These are phyloP conservation scores for Rhizomucor miehei DNA, from an alignment of 371 early-diverging fungal genomes.

Conservation along the genomic window DNA sequence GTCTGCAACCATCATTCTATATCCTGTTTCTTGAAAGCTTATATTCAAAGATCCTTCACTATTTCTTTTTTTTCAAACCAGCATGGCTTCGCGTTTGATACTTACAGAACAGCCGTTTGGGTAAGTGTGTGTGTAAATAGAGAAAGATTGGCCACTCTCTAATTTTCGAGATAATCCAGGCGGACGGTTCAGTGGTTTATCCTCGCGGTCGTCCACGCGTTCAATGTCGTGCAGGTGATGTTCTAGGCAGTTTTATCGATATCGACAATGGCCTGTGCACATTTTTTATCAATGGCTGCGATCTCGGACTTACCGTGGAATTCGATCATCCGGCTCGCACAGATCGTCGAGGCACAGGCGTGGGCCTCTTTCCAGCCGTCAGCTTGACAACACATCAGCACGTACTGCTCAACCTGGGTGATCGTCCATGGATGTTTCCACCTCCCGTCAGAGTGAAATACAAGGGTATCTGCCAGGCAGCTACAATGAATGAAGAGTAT, in stretches of 20 bases:
- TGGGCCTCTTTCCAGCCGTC: constrained; percentile 46
- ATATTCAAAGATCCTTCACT: neutral
- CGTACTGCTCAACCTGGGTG: constrained; percentile 41
- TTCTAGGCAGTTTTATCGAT: constrained; percentile 45
- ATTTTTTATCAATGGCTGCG: constrained; percentile 43
- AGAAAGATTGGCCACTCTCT: no score
- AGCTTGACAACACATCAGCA: constrained; percentile 48
- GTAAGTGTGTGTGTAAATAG: constrained; percentile 11
- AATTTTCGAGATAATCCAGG: constrained; percentile 19
- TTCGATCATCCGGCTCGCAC: constrained; percentile 34
- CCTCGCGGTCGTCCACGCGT: constrained; percentile 27
- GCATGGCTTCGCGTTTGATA: constrained; percentile 63
- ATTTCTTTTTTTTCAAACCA: constrained; percentile 7
- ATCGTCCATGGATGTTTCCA: constrained; percentile 45
- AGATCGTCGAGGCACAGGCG: constrained; percentile 12
- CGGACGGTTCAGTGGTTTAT: constrained; percentile 40
- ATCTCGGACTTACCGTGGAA: constrained; percentile 38
- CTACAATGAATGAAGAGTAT: constrained; percentile 18
- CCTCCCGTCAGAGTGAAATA: constrained; percentile 29
- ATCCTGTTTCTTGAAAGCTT: no score
- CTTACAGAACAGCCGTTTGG: constrained; percentile 60
- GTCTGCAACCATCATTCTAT: no score
- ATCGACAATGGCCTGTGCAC: constrained; percentile 44
- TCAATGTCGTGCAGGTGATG: constrained; percentile 43
- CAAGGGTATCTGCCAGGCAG: constrained; percentile 31